Base-by-base conservation (phyloP, 78 protist species). In the Emiliania huxleyi region DNA sequence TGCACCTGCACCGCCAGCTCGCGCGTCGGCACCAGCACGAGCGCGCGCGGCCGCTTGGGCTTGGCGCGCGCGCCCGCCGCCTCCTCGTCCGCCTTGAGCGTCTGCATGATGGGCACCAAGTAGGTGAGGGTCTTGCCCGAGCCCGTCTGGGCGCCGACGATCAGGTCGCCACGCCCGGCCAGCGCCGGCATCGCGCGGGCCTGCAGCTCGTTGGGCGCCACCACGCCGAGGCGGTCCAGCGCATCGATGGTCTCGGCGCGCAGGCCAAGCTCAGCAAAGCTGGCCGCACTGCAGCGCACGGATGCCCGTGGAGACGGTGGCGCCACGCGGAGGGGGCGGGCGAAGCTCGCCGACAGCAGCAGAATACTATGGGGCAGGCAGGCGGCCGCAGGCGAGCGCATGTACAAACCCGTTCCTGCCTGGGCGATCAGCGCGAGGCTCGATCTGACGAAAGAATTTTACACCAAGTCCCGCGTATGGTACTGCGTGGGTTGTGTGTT, bases 61-160 rank as follows among this genome's bases (percentile, higher is more conserved):
- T 48, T 38, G 3, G 42, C 62, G 35, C 87, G 87, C 42, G 45
- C 87, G 29, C 46, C 85, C 8, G 33, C 19, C 2, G 48, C 44
- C 33, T 35, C 42, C 93, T 95, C 96, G 37, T 69, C 81, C 42
- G 29, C 37, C 90, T 94, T 94, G 37, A 96, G 49, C 38, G 21
- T 15, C 55, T 94, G 94, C 52, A 96, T 75, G 42, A 94, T 62
- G 43, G 98, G 98, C 35, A 97, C 49, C 18, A 96, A 94, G 91
- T 95, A 97, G 2, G 97, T 23, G n/a, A 97, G 85, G 22, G 98
- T 97, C 90, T 97, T 97, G 29, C 98, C 98, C 18, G 96, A 91
- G 71, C 98, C 98, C 45, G 90, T 85, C 90, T 85, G 71, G 37
- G 90, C 90, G 44, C 71, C 90, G 33, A 48, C 25, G 12, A 85